phyloP scores from a whole-genome alignment of 495 filamentous ascomycete genomes.

The Elaphomyces granulatus region DNA sequence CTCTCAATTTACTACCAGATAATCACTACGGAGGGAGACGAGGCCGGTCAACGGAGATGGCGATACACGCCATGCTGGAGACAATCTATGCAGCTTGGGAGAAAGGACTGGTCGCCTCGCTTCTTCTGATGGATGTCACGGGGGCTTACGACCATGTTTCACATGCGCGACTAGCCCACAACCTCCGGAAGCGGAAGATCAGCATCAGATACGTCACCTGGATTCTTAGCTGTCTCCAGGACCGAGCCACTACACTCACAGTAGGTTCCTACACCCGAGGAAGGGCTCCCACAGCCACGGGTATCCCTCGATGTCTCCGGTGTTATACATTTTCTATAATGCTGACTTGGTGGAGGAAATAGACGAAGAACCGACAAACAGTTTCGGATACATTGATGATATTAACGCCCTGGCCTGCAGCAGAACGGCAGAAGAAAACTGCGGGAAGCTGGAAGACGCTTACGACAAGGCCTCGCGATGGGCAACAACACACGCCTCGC shows the following conservation, averaged over 20 bases:
- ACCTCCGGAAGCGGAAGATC: slow-evolving; percentile 8
- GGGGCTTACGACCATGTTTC: slow-evolving; percentile 22
- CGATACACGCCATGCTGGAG: slow-evolving; percentile 12
- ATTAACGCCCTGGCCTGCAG: background rate
- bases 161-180: slow-evolving; percentile 11
- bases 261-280: background rate
- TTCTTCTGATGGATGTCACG: slow-evolving; percentile 12
- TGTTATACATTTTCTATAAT: slow-evolving; percentile 21
- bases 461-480: background rate
- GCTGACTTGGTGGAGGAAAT: slow-evolving; percentile 13
- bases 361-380: background rate
- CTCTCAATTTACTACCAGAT: slow-evolving; percentile 12
- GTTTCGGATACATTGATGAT: slow-evolving; percentile 1
- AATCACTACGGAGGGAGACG: slow-evolving; percentile 7
- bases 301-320: slow-evolving; percentile 16
- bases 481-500: background rate
- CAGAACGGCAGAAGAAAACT: background rate
- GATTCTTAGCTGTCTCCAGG: slow-evolving; percentile 16
- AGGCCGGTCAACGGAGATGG: slow-evolving; percentile 10
- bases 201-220: slow-evolving; percentile 3
- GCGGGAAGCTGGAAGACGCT: background rate
- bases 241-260: slow-evolving; percentile 10
- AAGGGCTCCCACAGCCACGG: background rate
- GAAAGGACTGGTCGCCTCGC: background rate
- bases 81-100: slow-evolving; percentile 12